Percentiles rank a stretch among this genome's conserved stretches.
These are phyloP conservation scores for Exsudoporus floridanus DNA, from an alignment of 1,284 basidiomycete species.

Conservation along the genomic window DNA sequence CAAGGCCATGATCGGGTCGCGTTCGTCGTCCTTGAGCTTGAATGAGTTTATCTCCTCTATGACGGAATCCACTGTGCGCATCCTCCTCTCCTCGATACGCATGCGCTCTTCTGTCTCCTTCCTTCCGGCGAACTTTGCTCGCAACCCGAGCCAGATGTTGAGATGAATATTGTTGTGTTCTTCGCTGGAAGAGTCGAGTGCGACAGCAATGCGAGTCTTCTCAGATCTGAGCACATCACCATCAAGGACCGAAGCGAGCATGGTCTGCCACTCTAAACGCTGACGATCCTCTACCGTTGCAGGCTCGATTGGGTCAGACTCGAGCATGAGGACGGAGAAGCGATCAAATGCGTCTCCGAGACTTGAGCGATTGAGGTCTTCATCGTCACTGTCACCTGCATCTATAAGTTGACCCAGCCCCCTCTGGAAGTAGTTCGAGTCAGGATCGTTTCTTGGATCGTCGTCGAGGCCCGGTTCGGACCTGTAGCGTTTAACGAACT, in stretches of 20 bases:
- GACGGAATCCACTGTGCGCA: slow-evolving; percentile 77
- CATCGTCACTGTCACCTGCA: slow-evolving; percentile 75
- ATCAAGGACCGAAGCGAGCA: slow-evolving; percentile 88
- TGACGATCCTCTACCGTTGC: slow-evolving; percentile 73
- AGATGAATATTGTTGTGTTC: slow-evolving; percentile 66
- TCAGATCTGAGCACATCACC: slow-evolving; percentile 94
- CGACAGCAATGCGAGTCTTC: slow-evolving; percentile 83
- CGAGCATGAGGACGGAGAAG: slow-evolving; percentile 52
- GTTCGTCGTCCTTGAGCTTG: slow-evolving; percentile 46
- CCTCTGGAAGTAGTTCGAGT: slow-evolving; percentile 71
- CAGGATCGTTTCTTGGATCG: slow-evolving; percentile 70
- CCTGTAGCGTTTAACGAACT: slow-evolving; percentile 74
- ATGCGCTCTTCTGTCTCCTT: slow-evolving; percentile 83
- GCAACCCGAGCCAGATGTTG: slow-evolving; percentile 87
- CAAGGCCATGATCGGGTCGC: slow-evolving; percentile 55
- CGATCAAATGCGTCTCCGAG: slow-evolving; percentile 52
- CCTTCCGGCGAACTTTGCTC: slow-evolving; percentile 81
- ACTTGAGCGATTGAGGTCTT: slow-evolving; percentile 49
- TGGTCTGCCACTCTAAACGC: slow-evolving; percentile 90
- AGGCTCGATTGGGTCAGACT: slow-evolving; percentile 60
- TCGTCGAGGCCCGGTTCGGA: slow-evolving; percentile 55
- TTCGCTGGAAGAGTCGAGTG: slow-evolving; percentile 64
- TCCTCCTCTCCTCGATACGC: slow-evolving; percentile 78
- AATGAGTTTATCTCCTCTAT: slow-evolving; percentile 84
- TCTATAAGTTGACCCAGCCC: slow-evolving; percentile 71